Evolutionary conservation across 805 yeast genomes (phyloP), one percentile per base, ranked within the genome.

Genomic region (Trichomonascus vanleenenianus): DNA sequence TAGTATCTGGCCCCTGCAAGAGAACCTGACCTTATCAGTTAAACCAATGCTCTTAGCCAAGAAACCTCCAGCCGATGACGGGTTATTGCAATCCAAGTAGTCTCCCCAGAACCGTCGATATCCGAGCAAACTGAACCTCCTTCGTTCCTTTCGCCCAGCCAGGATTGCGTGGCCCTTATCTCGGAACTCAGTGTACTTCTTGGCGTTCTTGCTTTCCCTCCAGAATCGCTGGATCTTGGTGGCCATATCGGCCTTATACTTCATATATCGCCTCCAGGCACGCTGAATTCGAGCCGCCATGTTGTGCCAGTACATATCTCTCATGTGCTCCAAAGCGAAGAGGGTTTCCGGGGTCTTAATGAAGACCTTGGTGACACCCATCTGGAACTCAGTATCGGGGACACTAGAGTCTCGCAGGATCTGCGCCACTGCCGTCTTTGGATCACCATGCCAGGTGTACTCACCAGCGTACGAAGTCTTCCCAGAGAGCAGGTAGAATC

Each of bases 271-370:
- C 70, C 98, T 77, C 85, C 97, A 88, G 2, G 98, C 97, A 54
- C 97, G 78, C 71, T 93, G 99, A 56, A 93, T 91, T 57, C 95
- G 79, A 2, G 95, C 89, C 3, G 98, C 98, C 95, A 93, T 93
- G 56, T 85, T 86, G 59, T 87, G 91, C 97, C 98, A 93, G 62
- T 88, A 93, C 68, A 81, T 84, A 58, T 93, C 99, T 64, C 97
- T 78, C 91, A 91, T 80, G 56, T 86, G 91, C 66, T 93, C 99
- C 47, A 93, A 70, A 0, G 96, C 96, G 63, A 93, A 93, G 57
- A 93, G 71, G 0, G 97, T 91, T 63, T 93, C 98, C 8, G 98
- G 98, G 10, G 95, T 87, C 61, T 93, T 93, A 65, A 93, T 89
- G 63, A 93, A 93, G 4, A 93, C 89, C 64, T 88, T 89, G 8